A percentile compares a stretch with the other conserved stretches of the same genome.
phyloP scores from a whole-genome alignment of 2,329 filamentous ascomycete species.

The Colletotrichum neosansevieriae region DNA sequence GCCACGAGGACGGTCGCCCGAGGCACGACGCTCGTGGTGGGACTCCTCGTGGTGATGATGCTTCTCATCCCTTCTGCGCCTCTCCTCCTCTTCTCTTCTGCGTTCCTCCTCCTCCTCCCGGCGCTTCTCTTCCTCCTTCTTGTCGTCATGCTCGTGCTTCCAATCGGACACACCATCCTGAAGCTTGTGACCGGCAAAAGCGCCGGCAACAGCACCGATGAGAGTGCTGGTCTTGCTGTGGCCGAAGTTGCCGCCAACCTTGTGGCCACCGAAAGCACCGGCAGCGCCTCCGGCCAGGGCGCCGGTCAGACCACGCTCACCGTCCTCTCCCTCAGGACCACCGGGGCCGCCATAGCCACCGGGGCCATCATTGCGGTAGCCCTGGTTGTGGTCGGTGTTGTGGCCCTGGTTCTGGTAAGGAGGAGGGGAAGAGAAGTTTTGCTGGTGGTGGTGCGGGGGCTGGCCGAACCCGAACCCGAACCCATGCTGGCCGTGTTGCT shows the following conservation, averaged over 20 bases:
- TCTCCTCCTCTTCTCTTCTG: constrained; percentile 47
- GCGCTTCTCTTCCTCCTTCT: constrained; percentile 50
- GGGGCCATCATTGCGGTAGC: constrained; percentile 34
- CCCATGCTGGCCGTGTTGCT: constrained; percentile 15
- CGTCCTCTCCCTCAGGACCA: constrained; percentile 47
- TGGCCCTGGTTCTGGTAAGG: constrained; percentile 30
- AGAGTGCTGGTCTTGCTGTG: constrained; percentile 52
- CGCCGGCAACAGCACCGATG: constrained; percentile 55
- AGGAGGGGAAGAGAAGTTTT: constrained; percentile 28
- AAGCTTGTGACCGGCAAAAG: constrained; percentile 56
- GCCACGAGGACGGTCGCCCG: constrained; percentile 42
- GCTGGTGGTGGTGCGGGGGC: constrained; percentile 31
- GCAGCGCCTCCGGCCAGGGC: constrained; percentile 55
- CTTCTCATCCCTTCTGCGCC: constrained; percentile 35
- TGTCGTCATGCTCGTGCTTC: constrained; percentile 55
- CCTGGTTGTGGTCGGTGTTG: constrained; percentile 23
- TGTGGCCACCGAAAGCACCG: constrained; percentile 55
- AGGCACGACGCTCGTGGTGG: constrained; percentile 32
- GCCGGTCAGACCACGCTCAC: constrained; percentile 57
- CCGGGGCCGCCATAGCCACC: constrained; percentile 39
- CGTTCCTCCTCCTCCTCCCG: constrained; percentile 32
- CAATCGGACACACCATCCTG: constrained; percentile 55
- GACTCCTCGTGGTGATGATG: constrained; percentile 36
- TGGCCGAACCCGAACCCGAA: constrained; percentile 30
- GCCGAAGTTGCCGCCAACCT: constrained; percentile 55